Conservation (phyloP, 2,329 filamentous ascomycete genomes). For the Lasiodiplodia hormozganensis region DNA sequence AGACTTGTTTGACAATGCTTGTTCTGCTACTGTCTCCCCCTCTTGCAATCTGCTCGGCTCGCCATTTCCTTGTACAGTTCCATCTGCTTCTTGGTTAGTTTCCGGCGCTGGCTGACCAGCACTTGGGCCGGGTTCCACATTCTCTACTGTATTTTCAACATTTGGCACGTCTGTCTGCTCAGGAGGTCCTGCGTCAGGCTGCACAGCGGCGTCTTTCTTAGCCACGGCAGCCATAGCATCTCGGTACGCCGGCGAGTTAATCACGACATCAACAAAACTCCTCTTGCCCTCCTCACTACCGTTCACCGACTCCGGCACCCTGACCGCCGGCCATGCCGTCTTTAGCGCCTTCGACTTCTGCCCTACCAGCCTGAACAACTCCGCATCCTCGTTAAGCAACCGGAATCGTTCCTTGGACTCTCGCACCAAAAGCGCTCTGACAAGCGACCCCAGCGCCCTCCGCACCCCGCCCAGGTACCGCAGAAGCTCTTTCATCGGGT, state of each 20-base stretch:
- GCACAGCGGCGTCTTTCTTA: background rate
- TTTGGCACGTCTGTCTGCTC: background rate
- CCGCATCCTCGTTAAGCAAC: constrained; percentile 32
- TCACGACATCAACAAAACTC: constrained; percentile 40
- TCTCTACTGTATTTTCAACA: background rate
- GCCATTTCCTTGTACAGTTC: background rate
- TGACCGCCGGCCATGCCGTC: constrained; percentile 37
- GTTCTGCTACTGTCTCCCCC: background rate
- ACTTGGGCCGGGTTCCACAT: background rate
- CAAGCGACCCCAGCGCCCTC: constrained; percentile 39
- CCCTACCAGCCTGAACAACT: constrained; percentile 35
- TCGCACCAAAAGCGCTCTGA: constrained; percentile 41
- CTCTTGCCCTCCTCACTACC: constrained; percentile 35
- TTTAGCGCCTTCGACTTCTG: constrained; percentile 33
- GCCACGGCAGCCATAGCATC: background rate
- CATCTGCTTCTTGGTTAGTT: background rate
- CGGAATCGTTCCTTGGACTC: constrained; percentile 30
- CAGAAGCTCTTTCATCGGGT: constrained; percentile 42
- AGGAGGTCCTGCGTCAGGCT: background rate
- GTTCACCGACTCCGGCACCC: constrained; percentile 37
- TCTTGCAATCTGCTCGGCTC: background rate
- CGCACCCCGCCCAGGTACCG: constrained; percentile 43
- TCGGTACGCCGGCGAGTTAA: constrained; percentile 35
- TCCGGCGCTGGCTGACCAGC: background rate
- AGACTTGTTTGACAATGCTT: background rate